Evolutionary conservation across 1,284 basidiomycete genomes (phyloP), one percentile per base, ranked within the genome.

Genomic region (Thecaphora thlaspeos): DNA sequence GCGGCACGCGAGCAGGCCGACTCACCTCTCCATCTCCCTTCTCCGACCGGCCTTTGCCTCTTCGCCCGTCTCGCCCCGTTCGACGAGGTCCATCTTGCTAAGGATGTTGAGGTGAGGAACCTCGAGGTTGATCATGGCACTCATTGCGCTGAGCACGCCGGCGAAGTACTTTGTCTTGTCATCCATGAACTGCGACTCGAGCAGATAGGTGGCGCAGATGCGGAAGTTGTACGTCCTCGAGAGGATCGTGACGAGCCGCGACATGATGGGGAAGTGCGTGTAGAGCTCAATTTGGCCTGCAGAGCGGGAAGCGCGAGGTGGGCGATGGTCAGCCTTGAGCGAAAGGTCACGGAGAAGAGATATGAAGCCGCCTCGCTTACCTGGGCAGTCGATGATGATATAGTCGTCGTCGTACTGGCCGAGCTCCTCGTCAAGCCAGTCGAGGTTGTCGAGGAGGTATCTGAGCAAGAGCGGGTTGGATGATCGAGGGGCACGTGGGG

Each of bases 91-190:
- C 94, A 99, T 98, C 80, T 99, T 99, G 50, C 90, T 94, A 88
- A 99, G 91, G 76, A 98, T 81, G 69, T 98, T 98, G 62, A 99
- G 87, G 87, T 92, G 95, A 0, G 92, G 90, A 38, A 96, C 86
- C 73, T 97, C 94, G 24, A 99, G 84, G 68, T 93, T 92, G 48
- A 98, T 89, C 95, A 99, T 99, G 41, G 93, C 91, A 42, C 90
- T 93, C 92, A 98, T 97, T 21, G 95, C 95, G 48, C 89, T 90
- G 52, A 98, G 82, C 1, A 97, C 93, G n/a, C 95, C 95, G 52
- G 92, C 91, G 72, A 99, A 99, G 80, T 93, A 99, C 76, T 99
- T 99, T 77, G 92, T 89, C 72, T 89, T 88, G 81, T 98, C 95
- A 54, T 76, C 73, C 55, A 76, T 72, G 34, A 76, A 76, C 71